Evolutionary conservation across 140 eudicot species (phyloP), one percentile per base, ranked within the genome.

Genomic region (Flaveria floridana): DNA sequence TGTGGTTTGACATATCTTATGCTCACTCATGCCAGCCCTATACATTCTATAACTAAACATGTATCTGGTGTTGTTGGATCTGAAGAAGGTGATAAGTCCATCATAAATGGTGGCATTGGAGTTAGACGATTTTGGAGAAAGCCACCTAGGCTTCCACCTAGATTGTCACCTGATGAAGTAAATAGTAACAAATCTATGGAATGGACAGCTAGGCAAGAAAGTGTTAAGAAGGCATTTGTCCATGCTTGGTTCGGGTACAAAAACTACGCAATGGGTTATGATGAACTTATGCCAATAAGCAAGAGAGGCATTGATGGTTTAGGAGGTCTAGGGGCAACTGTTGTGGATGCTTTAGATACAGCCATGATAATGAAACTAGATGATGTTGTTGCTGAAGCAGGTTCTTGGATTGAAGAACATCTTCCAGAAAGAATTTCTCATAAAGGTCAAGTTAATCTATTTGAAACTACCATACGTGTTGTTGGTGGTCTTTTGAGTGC

Each of bases 401-500:
- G 98, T 51, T 84, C 95, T 28, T 93, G 98, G 98, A 81, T 93
- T 13, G 98, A 93, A 81, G 81, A 83, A 30, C 67, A 93, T 78
- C 96, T 93, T 41, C 79, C 86, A 0, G 87, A 86, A 78, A 90
- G 85, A 83, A 90, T 93, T 47, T 63, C 77, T 13, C 74, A 47
- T 19, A 93, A 84, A 79, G 98, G 97, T 55, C 98, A 93, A 82
- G 98, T 93, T 28, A 93, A 93, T 84, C 70, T 93, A 20, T 93
- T 93, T 73, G 98, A 93, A 80, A 90, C 98, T 56, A 93, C 98
- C 3, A 93, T 93, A 61, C 98, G 97, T 44, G 84, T 93, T 78
- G 76, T 93, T 39, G 98, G 98, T 71, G 98, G 98, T 18, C 98
- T 93, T 78, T 79, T 93, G 73, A 93, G 98, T 86, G 96, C 98